A percentile compares a stretch with the other conserved stretches of the same genome.
Conservation (phyloP, 805 yeast genomes). For the Spencermartinsiella europaea region DNA sequence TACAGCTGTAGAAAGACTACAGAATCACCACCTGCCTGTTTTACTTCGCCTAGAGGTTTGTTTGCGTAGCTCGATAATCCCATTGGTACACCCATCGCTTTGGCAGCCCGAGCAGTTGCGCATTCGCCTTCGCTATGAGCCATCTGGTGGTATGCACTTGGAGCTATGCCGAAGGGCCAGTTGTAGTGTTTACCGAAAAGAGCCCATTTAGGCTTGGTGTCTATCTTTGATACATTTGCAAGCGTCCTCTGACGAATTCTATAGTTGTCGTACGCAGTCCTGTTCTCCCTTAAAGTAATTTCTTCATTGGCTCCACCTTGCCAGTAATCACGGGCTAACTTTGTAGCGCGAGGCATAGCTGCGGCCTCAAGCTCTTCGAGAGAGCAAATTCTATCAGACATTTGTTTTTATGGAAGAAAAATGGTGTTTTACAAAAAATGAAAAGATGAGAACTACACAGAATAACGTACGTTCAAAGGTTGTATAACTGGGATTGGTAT, state of each 20-base stretch:
- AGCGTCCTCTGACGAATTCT: constrained; percentile 29
- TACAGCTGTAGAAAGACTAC: constrained; percentile 28
- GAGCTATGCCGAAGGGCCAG: constrained; percentile 33
- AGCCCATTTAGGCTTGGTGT: constrained; percentile 17
- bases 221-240: constrained; percentile 27
- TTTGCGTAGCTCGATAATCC: constrained; percentile 27
- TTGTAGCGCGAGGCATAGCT: constrained; percentile 14
- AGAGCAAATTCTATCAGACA: not conserved
- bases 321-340: constrained; percentile 25
- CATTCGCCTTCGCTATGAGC: constrained; percentile 32
- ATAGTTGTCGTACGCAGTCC: constrained; percentile 24
- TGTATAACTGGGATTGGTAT: too few species aligned
- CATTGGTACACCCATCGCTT: constrained; percentile 28
- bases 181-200: constrained; percentile 26
- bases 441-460: too few species aligned
- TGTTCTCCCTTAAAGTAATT: constrained; percentile 26
- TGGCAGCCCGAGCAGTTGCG: constrained; percentile 32
- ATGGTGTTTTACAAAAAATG: too few species aligned
- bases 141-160: constrained; percentile 31
- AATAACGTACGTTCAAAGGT: too few species aligned
- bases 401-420: too few species aligned
- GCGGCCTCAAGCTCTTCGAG: constrained; percentile 16
- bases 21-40: constrained; percentile 21
- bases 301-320: constrained; percentile 28
- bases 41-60: constrained; percentile 25